These are phyloP conservation scores for Sclerotinia minor DNA, from an alignment of 2,329 filamentous ascomycete genomes.

Conservation along the genomic window DNA sequence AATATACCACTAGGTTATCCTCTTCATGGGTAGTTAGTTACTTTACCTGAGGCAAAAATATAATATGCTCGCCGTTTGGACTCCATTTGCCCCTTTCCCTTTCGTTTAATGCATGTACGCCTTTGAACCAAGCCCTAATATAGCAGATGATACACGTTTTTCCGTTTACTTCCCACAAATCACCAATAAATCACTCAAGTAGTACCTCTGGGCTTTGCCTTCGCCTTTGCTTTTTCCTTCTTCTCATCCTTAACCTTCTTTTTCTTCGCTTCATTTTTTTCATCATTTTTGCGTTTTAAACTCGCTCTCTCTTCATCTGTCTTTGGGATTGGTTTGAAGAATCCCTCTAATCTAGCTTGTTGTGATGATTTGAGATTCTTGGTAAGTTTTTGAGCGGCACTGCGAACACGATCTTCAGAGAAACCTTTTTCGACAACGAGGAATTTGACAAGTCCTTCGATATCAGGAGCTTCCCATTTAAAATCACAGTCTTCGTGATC, in stretches of 20 bases:
- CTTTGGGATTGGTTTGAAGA: conserved; percentile 92
- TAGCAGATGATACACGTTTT: not conserved
- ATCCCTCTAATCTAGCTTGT: conserved; percentile 88
- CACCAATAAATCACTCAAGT: conserved; percentile 27
- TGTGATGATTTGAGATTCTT: conserved; percentile 92
- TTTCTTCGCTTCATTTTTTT: conserved; percentile 88
- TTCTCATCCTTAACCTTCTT: conserved; percentile 94
- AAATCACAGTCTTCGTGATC: conserved; percentile 90
- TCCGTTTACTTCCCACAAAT: not conserved
- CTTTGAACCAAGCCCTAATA: not conserved
- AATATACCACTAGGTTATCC: not conserved
- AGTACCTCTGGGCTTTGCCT: conserved; percentile 71
- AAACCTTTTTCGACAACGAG: conserved; percentile 95
- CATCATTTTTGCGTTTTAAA: conserved; percentile 90
- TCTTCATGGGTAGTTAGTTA: not conserved
- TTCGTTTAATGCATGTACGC: not conserved
- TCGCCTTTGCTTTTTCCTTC: conserved; percentile 91
- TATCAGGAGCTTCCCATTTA: conserved; percentile 94
- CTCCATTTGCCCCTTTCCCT: not conserved
- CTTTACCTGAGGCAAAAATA: not conserved
- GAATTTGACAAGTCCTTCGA: conserved; percentile 86
- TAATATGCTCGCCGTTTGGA: not conserved
- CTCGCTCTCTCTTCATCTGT: conserved; percentile 80
- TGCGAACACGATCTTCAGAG: conserved; percentile 88
- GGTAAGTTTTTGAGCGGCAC: conserved; percentile 72